phyloP scores from a whole-genome alignment of 1,284 basidiomycete genomes.

The Fistulina hepatica region DNA sequence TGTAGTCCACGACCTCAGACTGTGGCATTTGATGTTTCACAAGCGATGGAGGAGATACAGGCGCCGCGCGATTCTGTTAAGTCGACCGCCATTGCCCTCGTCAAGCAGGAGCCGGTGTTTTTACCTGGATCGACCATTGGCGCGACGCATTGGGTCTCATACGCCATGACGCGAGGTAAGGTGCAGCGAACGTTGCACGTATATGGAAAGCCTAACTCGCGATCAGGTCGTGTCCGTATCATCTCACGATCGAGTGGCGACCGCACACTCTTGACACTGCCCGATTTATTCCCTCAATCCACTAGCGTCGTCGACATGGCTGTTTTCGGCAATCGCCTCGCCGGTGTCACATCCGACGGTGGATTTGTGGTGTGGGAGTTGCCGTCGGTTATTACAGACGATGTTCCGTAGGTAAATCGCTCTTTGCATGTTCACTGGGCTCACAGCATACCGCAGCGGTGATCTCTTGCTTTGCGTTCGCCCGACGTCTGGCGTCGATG shows the following conservation, averaged over 20 bases:
- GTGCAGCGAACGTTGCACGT: conserved; percentile 9
- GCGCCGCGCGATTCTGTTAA: conserved; percentile 62
- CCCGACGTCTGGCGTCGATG: conserved; percentile 45
- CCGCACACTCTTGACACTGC: conserved; percentile 68
- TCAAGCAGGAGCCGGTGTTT: conserved; percentile 72
- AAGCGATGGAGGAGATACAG: conserved; percentile 58
- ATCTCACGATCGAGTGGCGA: conserved; percentile 78
- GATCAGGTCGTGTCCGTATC: conserved; percentile 63
- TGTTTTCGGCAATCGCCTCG: conserved; percentile 67
- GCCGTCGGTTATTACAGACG: conserved; percentile 68
- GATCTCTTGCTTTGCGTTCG: conserved; percentile 58
- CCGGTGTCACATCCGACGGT: conserved; percentile 74
- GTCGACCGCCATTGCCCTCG: conserved; percentile 73
- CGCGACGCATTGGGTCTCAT: conserved; percentile 79
- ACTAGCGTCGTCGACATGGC: conserved; percentile 74
- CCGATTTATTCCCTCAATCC: conserved; percentile 45
- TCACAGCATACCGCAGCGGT: conserved; percentile 35
- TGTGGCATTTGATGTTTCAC: conserved; percentile 66
- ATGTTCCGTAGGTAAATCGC: conserved; percentile 53
- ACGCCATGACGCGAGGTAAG: conserved; percentile 77
- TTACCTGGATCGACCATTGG: conserved; percentile 75
- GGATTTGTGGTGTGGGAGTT: conserved; percentile 80
- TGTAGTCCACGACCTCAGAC: conserved; percentile 45
- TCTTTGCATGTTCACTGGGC: neutral
- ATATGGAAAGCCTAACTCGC: neutral